Conservation (phyloP, 2,329 filamentous ascomycete genomes). For the Polytolypa hystricis region DNA sequence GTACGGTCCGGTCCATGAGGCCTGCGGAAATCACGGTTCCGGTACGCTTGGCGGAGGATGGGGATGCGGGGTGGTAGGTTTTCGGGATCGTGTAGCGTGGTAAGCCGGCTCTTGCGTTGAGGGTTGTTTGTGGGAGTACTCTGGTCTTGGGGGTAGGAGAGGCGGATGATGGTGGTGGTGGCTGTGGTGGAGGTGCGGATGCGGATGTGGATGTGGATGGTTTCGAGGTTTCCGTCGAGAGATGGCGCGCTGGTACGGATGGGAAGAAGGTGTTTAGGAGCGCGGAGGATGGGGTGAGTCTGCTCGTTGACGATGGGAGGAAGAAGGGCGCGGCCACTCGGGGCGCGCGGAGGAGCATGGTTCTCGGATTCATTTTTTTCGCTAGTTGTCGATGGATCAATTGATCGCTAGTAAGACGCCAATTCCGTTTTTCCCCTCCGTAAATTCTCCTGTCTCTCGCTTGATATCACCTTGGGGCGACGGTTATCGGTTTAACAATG, state of each 20-base stretch:
- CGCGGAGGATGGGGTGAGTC: not conserved
- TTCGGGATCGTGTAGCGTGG: not conserved
- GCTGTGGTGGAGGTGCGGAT: not conserved
- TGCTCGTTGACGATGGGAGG: not conserved
- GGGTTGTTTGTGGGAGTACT: no score
- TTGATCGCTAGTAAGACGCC: not conserved
- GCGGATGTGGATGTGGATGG: not conserved
- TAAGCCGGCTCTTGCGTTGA: no score
- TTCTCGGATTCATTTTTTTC: constrained; percentile 5
- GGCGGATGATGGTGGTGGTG: not conserved
- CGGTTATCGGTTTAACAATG: no score
- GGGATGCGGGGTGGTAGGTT: not conserved
- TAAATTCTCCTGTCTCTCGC: no score
- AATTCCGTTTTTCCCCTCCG: no score
- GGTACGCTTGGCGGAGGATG: constrained; percentile 21
- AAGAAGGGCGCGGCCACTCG: not conserved
- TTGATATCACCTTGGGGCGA: no score
- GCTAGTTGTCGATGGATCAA: not conserved
- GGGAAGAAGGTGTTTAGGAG: not conserved
- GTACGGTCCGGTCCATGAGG: constrained; percentile 31
- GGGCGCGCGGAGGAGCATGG: constrained; percentile 1
- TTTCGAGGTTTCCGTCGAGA: no score
- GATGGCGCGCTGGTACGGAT: no score
- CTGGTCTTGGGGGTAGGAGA: not conserved
- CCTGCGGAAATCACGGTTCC: constrained; percentile 33